Evolutionary conservation across 2,329 filamentous ascomycete genomes (phyloP), one percentile per base, ranked within the genome.

Genomic region (Juglanconis oblonga): DNA sequence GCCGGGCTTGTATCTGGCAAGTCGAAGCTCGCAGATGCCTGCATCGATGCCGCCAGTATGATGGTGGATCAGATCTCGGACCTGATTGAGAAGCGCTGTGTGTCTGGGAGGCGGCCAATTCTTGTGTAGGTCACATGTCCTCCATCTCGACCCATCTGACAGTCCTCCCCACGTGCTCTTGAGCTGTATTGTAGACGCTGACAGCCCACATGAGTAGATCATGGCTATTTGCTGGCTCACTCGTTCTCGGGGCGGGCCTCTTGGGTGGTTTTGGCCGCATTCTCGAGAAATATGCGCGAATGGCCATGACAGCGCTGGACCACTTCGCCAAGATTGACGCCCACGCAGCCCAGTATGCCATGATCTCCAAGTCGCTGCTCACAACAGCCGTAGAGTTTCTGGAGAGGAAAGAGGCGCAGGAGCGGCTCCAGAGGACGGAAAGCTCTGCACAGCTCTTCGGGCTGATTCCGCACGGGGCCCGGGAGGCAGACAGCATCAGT

Each of bases 371-470:
- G 56, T 81, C 81, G 0, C 73, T 84, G 0, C 74, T 83, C 0
- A 71, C 70, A 0, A 78, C 77, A 0, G 79, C 80, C 0, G 66
- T 79, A 0, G 74, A 77, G 44, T 74, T 82, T 24, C 73, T 84
- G 0, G 80, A 82, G 64, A 76, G 74, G 48, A 74, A 73, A 5
- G 81, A 84, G 56, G 69, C 77, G 0, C 73, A 76, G 17, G 80
- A 83, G 58, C 73, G 80, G 0, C 69, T 74, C 31, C 74, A 74
- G 1, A 75, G 80, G 9, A 81, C 79, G 0, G 79, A 83, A 59
- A 81, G 73, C 65, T 83, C 80, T 0, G 79, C 79, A 10, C 79
- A 80, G 62, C 65, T 84, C 0, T 84, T 84, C 47, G 81, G 81
- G 0, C 68, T 84, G 0, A 72, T 82, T 5, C 77, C 78, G 0